These are phyloP conservation scores for Neurospora terricola DNA, from an alignment of 495 filamentous ascomycete species.

Conservation along the genomic window DNA sequence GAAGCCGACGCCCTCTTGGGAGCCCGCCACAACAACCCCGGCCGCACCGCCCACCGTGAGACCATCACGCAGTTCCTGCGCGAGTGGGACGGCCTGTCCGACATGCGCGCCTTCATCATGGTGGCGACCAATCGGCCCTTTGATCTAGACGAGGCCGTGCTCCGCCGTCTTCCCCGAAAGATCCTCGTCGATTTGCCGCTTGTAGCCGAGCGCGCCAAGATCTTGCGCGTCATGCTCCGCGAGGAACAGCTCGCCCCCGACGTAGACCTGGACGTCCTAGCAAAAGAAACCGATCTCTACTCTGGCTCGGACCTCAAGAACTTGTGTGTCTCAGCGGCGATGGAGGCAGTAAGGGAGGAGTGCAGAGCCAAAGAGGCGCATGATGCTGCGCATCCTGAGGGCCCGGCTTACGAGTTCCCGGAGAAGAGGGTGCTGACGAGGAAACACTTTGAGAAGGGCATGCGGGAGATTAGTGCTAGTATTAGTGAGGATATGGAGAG, in stretches of 20 bases:
- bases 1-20: conserved; percentile 91
- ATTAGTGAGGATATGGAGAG: conserved; percentile 92
- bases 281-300: conserved; percentile 76
- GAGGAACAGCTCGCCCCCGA: conserved; percentile 59
- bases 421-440: conserved; percentile 54
- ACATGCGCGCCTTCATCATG: conserved; percentile 90
- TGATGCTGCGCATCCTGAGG: conserved; percentile 11
- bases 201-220: conserved; percentile 63
- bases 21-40: conserved; percentile 48
- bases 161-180: conserved; percentile 72
- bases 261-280: conserved; percentile 61
- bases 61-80: conserved; percentile 94
- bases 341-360: conserved; percentile 78
- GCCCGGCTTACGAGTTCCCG: conserved; percentile 48
- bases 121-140: conserved; percentile 95
- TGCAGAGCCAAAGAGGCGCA: conserved; percentile 43
- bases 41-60: conserved; percentile 63
- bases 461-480: conserved; percentile 84
- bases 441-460: conserved; percentile 72
- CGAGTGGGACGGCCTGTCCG: conserved; percentile 95
- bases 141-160: conserved; percentile 89
- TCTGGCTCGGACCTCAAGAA: conserved; percentile 97
- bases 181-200: conserved; percentile 83
- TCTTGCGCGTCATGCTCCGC: conserved; percentile 76
- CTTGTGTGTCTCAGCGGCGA: conserved; percentile 76